Evolutionary conservation across 192 early-diverging fungal species (phyloP), one percentile per base, ranked within the genome.

Genomic region (Entomortierella parvispora): DNA sequence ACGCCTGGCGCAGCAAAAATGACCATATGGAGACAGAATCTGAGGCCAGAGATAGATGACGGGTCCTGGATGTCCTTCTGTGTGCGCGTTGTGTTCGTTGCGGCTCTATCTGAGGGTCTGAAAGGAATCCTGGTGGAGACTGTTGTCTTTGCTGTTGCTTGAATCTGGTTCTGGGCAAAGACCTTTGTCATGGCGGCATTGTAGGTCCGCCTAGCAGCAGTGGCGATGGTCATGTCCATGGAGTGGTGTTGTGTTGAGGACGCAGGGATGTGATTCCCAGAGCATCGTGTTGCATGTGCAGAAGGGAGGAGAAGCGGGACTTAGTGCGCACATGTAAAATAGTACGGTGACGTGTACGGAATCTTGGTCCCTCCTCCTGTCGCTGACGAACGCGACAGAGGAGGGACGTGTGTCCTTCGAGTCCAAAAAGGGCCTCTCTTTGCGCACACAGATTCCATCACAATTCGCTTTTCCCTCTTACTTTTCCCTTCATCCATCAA

Each of bases 11-110:
- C 49, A 26, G 74, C 65, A 49, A 77, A 77, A 5, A 42, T n/a
- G 15, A 77, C 66, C 74, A 77, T 77, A 18, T 77, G 65, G 28
- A 77, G 74, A 33, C 74, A 77, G 40, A 77, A 77, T 46, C 32
- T 40, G 20, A 77, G 74, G 18, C 74, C 74, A 14, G 74, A 64
- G 55, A 77, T 77, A 1, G 74, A 77, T 1, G 52, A n/a, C 0
- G 56, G 32, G 23, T 46, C 45, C 33, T 65, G 47, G 15, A 4
- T 28, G 29, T 49, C 11, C 18, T 61, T 53, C 20, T 42, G 22
- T 18, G 25, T 17, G n/a, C 62, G 6, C 11, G 15, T 33, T 0
- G 26, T 26, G 1, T 23, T 46, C 14, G 54, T 22, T 31, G 32
- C 15, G 37, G 26, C 23, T 68, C 40, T 31, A 45, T 6, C 10